Evolutionary conservation across 2,329 filamentous ascomycete species (phyloP), one percentile per base, ranked within the genome.

Genomic region (Tolypocladium ovalisporum): DNA sequence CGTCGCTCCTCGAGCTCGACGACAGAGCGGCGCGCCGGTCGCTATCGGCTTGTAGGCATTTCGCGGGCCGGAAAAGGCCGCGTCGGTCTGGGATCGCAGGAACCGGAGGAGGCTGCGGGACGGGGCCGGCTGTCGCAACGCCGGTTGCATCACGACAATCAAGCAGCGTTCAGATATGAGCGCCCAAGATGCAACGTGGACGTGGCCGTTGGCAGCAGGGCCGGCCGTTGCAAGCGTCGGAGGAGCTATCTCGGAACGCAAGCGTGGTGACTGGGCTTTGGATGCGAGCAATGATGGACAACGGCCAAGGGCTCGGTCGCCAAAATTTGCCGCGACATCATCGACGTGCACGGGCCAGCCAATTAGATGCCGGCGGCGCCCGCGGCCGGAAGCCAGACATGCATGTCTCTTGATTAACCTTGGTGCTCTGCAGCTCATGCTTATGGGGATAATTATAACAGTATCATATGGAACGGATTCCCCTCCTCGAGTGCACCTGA

Each of bases 31-130:
- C 52, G 61, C 44, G 56, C 57, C 40, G 57, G 57, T 54, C 58
- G 61, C 39, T 9, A n/a, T 27, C 47, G 47, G 56, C 40, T 39
- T 47, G 52, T 37, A 29, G 19, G 47, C 51, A 37, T 36, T 69
- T 66, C 64, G 73, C 76, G 56, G 73, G 68, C 56, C 68, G 74
- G 69, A 80, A 64, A 82, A 80, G 61, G 81, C 67, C 56, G 76
- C 76, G 64, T 88, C 80, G 62, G 87, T 84, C 70, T 92, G 89
- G 56, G 78, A 82, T 63, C 84, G 85, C 61, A 94, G 78, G 70
- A 89, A 93, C 63, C 84, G 85, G 61, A 94, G 77, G 24, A 93
- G 80, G 58, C 70, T 75, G 62, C 71, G 72, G 55, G 81, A 84
- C 32, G 81, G 81, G 55, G 77, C 79, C 54, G 76, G 74, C 44